Evolutionary conservation across 2,329 filamentous ascomycete genomes (phyloP), one percentile per base, ranked within the genome.

Genomic region (Monilinia fructigena): DNA sequence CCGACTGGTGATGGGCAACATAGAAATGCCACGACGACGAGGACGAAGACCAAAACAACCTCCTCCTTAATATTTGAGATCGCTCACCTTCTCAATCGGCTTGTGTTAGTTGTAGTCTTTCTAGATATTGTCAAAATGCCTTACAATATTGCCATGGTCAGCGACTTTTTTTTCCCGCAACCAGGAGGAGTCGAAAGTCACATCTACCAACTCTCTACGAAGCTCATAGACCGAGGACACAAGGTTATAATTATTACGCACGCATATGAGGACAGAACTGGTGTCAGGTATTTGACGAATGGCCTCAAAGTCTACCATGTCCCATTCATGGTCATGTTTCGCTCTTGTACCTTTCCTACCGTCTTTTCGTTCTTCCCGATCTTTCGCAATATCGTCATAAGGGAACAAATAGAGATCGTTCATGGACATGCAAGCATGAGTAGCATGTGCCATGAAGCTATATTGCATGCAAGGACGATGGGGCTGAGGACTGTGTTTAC

Each of bases 111-210:
- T 4, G 18, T 42, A 5, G 2, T 28, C 26, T 23, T 11, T 35
- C 31, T 26, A 28, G 18, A 11, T 40, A 5, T 52, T 38, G 12
- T 64, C 66, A 74, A 56, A 16, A 77, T 76, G 75, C 73, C 74
- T 79, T 89, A 88, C 78, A 89, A 87, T 75, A 89, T 89, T 79
- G 87, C 86, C 70, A 99, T 99, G 95, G 91, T 97, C 78, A 93
- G 94, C 85, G 95, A 99, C 83, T 97, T 96, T 85, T 99, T 99
- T 88, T 99, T 96, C 77, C 95, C 95, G 18, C 94, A 98, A 76
- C 94, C 95, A 63, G 93, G 95, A 76, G 95, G 95, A 74, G 88
- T 99, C 71, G 95, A 99, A 81, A 96, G 92, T 78, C 95, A 99
- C 80, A 98, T 99, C 74, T 99, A 99, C 81, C 95, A 99, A 79